phyloP scores from a whole-genome alignment of 2,329 filamentous ascomycete species.

The Pseudogymnoascus verrucosus region DNA sequence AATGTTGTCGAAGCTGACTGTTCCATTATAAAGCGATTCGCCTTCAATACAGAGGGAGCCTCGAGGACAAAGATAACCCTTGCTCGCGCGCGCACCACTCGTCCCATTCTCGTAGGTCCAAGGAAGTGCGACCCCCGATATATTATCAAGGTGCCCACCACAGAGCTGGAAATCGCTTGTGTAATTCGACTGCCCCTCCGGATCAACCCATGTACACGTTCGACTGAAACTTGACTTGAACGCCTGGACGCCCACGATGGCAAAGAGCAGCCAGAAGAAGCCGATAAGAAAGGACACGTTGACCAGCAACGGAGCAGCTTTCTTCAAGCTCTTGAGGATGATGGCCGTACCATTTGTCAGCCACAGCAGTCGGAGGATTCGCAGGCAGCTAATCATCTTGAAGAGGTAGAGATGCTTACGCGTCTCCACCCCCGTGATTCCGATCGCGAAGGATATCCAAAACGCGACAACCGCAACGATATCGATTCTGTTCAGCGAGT shows the following conservation, averaged over 20 bases:
- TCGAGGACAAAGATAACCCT: conserved; percentile 81
- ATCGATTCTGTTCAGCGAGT: conserved; percentile 92
- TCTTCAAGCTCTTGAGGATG: conserved; percentile 90
- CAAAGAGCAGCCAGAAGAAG: conserved; percentile 97
- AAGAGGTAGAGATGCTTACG: conserved; percentile 75
- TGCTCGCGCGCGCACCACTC: conserved; percentile 47
- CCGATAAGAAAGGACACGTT: conserved; percentile 90
- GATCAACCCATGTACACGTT: conserved; percentile 71
- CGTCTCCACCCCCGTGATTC: conserved; percentile 60
- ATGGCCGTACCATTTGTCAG: conserved; percentile 92
- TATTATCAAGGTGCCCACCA: conserved; percentile 66
- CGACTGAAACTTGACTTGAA: conserved; percentile 79
- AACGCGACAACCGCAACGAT: conserved; percentile 92
- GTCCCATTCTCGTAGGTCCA: conserved; percentile 57
- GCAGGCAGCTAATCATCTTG: conserved; percentile 90
- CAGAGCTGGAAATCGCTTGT: conserved; percentile 69
- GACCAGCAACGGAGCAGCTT: conserved; percentile 82
- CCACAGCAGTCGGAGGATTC: conserved; percentile 82
- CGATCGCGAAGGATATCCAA: conserved; percentile 80
- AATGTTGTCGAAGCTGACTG: conserved; percentile 93
- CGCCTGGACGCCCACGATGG: conserved; percentile 92
- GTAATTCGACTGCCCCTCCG: conserved; percentile 50
- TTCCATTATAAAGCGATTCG: conserved; percentile 70
- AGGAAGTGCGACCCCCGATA: conserved; percentile 48
- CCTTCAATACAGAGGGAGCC: conserved; percentile 78